Evolutionary conservation across 768 basidiomycete species (phyloP), one percentile per base, ranked within the genome.

Genomic region (Thelephora aurantiotincta): DNA sequence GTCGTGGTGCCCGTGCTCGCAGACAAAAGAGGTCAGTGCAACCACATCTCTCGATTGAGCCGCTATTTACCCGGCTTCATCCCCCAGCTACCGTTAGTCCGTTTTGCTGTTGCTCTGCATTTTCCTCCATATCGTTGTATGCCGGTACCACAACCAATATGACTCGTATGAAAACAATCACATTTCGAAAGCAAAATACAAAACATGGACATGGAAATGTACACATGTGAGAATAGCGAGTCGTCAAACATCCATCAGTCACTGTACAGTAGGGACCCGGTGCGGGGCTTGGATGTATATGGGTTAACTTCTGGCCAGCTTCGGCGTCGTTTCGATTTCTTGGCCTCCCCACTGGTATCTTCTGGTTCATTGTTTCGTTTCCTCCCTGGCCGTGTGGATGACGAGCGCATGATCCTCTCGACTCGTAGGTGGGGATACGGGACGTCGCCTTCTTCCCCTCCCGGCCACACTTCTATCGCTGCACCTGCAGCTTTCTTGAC

Each of bases 1-100:
- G 93, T 74, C 76, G 74, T 65, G 93, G 93, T 81, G 93, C 93
- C 55, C 89, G 93, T 77, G 91, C 92, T 50, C 87, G 92, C 73
- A 83, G 92, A 69, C 93, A 96, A 75, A 96, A 94, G 77, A 88
- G 83, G 89, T 91, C 53, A 51, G 75, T 59, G 30, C 20, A 18
- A 11, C 12, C 33, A 6, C 33, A 13, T 49, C 26, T 33, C 34
- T 14, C 11, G 48, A 14, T 11, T 34, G 18, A 26, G 1, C 5
- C 45, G 3, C 43, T 20, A 18, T 26, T 51, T 33, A 46, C 6
- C 14, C 4, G 30, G 7, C 6, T 43, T 37, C 33, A 16, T 36
- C 11, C 9, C 35, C 18, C 67, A 89, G 86, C 78, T 89, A 89
- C 75, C 85, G 85, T 75, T 84, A 71, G 76, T 63, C 54, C 63